phyloP scores from a whole-genome alignment of 1,139 yeast genomes.

The Saccharomyces pastorianus region DNA sequence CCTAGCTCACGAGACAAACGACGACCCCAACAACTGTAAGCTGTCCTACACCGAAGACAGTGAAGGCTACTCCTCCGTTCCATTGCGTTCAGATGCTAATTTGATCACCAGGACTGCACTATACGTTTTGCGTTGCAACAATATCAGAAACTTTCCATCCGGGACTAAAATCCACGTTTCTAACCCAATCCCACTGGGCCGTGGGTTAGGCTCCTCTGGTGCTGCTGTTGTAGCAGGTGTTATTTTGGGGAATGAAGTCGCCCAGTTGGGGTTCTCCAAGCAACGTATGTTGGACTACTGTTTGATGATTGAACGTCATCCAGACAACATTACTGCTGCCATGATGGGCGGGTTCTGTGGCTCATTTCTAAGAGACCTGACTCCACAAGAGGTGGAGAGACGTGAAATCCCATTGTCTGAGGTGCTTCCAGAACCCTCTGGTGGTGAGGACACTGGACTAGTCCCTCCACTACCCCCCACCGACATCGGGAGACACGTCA shows the following conservation, averaged over 20 bases:
- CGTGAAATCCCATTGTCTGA: constrained; percentile 78
- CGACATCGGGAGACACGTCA: constrained; percentile 81
- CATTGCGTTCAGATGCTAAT: constrained; percentile 66
- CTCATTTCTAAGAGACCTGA: constrained; percentile 75
- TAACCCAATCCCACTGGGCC: constrained; percentile 91
- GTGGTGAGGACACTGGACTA: constrained; percentile 56
- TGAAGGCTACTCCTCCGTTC: constrained; percentile 72
- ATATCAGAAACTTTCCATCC: constrained; percentile 60
- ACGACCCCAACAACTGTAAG: constrained; percentile 61
- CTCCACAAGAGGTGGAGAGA: constrained; percentile 58
- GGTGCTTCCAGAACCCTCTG: constrained; percentile 69
- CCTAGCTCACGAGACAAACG: constrained; percentile 38
- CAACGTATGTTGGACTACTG: constrained; percentile 87
- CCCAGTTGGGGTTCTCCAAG: constrained; percentile 61
- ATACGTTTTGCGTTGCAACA: constrained; percentile 79
- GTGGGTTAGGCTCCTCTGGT: constrained; percentile 97
- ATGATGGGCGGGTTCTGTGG: constrained; percentile 99
- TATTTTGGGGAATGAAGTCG: constrained; percentile 81
- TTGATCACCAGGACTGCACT: constrained; percentile 88
- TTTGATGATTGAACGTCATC: constrained; percentile 94
- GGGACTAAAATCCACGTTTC: constrained; percentile 78
- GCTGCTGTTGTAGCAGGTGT: constrained; percentile 98
- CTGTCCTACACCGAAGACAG: constrained; percentile 62
- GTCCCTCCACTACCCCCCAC: constrained; percentile 78
- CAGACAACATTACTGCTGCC: constrained; percentile 96